These are phyloP conservation scores for Acrodontium crateriforme DNA, from an alignment of 2,329 filamentous ascomycete genomes.

Conservation along the genomic window DNA sequence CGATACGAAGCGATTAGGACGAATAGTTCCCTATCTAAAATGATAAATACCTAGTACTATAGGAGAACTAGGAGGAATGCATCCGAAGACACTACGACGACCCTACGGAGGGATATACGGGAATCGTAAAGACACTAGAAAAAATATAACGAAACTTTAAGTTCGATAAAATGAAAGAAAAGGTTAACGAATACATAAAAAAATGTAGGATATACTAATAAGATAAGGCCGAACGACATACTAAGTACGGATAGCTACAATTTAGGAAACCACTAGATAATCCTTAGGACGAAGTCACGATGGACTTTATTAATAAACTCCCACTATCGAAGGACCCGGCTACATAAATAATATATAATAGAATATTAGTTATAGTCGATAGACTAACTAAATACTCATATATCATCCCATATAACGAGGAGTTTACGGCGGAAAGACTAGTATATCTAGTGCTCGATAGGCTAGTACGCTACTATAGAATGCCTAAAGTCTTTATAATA, in stretches of 20 bases:
- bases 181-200: constrained; percentile 4
- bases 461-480: constrained; percentile 8
- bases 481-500: constrained; percentile 9
- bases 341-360: constrained; percentile 5
- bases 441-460: constrained; percentile 9
- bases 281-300: constrained; percentile 8
- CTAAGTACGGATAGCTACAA: constrained; percentile 6
- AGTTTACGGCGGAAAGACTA: constrained; percentile 6
- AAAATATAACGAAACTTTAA: constrained; percentile 3
- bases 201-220: constrained; percentile 2
- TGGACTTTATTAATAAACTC: constrained; percentile 15
- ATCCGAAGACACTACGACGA: constrained; percentile 6
- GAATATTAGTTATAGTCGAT: constrained; percentile 13
- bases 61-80: no score
- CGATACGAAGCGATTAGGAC: no score
- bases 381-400: constrained; percentile 8
- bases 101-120: constrained; percentile 3
- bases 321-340: constrained; percentile 4
- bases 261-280: constrained; percentile 3
- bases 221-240: constrained; percentile 5
- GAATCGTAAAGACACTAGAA: constrained; percentile 3
- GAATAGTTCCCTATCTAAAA: no score
- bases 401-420: constrained; percentile 8
- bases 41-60: no score
- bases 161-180: constrained; percentile 3